Conservation (phyloP, 2,329 filamentous ascomycete species). For the Albophoma yamanashiensis region DNA sequence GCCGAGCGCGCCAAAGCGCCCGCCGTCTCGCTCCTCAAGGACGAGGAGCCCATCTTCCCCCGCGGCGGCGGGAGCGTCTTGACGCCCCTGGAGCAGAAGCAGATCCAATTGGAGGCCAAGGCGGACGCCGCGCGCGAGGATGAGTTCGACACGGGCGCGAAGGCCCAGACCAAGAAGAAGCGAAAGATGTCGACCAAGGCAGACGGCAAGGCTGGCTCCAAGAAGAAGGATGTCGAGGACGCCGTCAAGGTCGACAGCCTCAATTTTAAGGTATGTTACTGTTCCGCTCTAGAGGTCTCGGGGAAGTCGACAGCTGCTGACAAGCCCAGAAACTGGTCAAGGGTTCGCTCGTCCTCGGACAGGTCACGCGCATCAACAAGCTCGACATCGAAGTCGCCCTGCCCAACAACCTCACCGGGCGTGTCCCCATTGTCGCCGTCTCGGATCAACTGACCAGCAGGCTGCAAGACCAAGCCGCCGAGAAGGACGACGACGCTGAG, state of each 20-base stretch:
- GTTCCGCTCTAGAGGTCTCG: neutral
- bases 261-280: slow-evolving; percentile 67
- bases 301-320: slow-evolving; percentile 11
- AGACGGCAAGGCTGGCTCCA: slow-evolving; percentile 41
- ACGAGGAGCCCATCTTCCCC: slow-evolving; percentile 86
- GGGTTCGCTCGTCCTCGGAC: slow-evolving; percentile 80
- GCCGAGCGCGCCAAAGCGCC: slow-evolving; percentile 21
- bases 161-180: slow-evolving; percentile 40
- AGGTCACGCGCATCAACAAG: slow-evolving; percentile 69
- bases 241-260: slow-evolving; percentile 71
- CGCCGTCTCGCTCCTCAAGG: slow-evolving; percentile 41
- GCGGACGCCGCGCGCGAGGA: slow-evolving; percentile 88
- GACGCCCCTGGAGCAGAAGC: slow-evolving; percentile 89
- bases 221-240: slow-evolving; percentile 32
- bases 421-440: slow-evolving; percentile 84
- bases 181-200: slow-evolving; percentile 43
- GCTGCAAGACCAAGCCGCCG: slow-evolving; percentile 55
- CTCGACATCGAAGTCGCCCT: slow-evolving; percentile 73
- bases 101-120: slow-evolving; percentile 89
- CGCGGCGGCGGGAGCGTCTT: slow-evolving; percentile 84
- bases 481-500: slow-evolving; percentile 45
- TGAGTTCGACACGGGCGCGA: slow-evolving; percentile 42
- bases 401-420: slow-evolving; percentile 87
- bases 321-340: slow-evolving; percentile 60
- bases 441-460: slow-evolving; percentile 69